A percentile compares a stretch with the other conserved stretches of the same genome.
Evolutionary conservation across 306 rosid species (phyloP).

Genomic region (Gastrolobium bilobum): DNA sequence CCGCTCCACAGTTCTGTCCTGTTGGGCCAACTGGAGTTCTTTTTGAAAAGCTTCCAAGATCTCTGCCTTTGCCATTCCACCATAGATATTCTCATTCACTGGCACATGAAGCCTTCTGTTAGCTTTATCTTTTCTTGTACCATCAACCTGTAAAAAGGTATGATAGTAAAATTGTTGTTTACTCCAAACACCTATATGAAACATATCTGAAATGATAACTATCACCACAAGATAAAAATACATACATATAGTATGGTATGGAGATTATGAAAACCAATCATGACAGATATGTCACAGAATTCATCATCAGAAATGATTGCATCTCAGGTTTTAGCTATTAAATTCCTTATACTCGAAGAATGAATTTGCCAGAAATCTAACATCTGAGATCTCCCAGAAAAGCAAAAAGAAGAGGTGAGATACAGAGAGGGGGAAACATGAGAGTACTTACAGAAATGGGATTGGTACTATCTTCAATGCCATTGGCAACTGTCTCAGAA

Average conservation of each 20-base stretch:
- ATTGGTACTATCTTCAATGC: conserved; percentile 56
- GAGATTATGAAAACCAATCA: conserved; percentile 24
- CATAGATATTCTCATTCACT: conserved; percentile 72
- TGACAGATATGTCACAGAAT: conserved; percentile 27
- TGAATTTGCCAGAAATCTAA: conserved; percentile 5
- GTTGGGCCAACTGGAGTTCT: conserved; percentile 80
- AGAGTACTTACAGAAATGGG: conserved; percentile 63
- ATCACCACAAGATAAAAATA: conserved; percentile 25
- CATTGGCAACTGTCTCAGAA: conserved; percentile 67
- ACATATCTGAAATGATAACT: conserved; percentile 29
- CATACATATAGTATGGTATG: neutral
- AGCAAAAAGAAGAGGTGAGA: neutral
- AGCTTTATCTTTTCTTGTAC: conserved; percentile 59
- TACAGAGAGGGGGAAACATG: neutral
- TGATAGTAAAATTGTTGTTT: neutral
- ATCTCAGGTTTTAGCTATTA: neutral
- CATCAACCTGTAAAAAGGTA: conserved; percentile 68
- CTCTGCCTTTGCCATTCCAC: conserved; percentile 83
- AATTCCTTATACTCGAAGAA: neutral
- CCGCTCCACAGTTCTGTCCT: conserved; percentile 83
- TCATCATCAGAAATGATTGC: conserved; percentile 23
- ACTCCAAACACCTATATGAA: conserved; percentile 38
- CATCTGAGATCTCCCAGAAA: conserved; percentile 9
- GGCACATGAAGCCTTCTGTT: conserved; percentile 68
- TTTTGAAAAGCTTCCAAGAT: conserved; percentile 74